A percentile compares a stretch with the other conserved stretches of the same genome.
phyloP scores from a whole-genome alignment of 208 protist species.

The Trypanosoma brucei region DNA sequence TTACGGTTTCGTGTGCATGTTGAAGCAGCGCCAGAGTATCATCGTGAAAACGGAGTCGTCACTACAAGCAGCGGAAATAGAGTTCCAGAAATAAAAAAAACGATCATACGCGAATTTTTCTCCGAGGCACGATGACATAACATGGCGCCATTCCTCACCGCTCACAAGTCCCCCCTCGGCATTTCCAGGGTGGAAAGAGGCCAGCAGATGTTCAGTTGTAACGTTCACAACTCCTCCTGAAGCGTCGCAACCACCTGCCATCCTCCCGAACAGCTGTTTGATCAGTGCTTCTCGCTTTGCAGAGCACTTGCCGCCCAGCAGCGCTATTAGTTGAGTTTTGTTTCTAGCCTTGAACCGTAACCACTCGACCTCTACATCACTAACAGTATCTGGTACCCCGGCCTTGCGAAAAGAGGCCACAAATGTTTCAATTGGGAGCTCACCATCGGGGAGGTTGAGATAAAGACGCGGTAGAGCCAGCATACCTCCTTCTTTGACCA shows the following conservation, averaged over 20 bases:
- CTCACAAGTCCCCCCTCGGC: conserved; percentile 35
- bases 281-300: conserved; percentile 56
- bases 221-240: conserved; percentile 8
- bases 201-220: conserved; percentile 21
- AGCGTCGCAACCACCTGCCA: conserved; percentile 9
- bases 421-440: conserved; percentile 47
- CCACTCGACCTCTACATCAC: conserved; percentile 71
- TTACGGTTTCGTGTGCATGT: conserved; percentile 37
- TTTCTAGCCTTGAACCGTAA: conserved; percentile 57
- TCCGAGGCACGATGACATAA: conserved; percentile 29
- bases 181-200: conserved; percentile 36
- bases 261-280: conserved; percentile 56
- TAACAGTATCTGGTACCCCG: conserved; percentile 28
- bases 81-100: conserved; percentile 73
- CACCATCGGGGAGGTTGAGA: conserved; percentile 24
- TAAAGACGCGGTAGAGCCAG: conserved; percentile 54
- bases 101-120: conserved; percentile 41
- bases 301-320: conserved; percentile 47
- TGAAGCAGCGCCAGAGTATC: conserved; percentile 75
- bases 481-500: conserved; percentile 28
- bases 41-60: conserved; percentile 81
- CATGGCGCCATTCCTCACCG: conserved; percentile 38
- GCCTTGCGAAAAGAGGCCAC: conserved; percentile 37
- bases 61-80: conserved; percentile 64
- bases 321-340: conserved; percentile 42